A percentile compares a stretch with the other conserved stretches of the same genome.
Evolutionary conservation across 371 early-diverging fungal genomes (phyloP).

Genomic region (Lichtheimia hyalospora): DNA sequence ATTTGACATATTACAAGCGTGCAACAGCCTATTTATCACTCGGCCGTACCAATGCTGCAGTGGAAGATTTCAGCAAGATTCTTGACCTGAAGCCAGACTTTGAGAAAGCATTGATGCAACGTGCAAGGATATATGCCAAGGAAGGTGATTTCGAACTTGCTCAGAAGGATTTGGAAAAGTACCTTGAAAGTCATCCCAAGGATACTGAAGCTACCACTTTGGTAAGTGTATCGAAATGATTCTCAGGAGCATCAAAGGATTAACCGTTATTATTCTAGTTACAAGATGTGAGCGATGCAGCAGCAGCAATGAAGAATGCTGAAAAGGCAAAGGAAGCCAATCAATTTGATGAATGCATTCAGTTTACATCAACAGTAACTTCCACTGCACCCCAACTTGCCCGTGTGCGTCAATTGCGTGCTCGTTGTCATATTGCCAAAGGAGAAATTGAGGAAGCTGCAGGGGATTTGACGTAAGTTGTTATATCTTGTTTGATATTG

Average conservation of each 20-base stretch:
- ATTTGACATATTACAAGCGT: constrained; percentile 80
- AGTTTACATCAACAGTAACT: constrained; percentile 57
- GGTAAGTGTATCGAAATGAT: constrained; percentile 20
- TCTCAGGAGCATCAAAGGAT: background rate
- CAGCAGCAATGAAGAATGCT: constrained; percentile 34
- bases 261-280: constrained; percentile 21
- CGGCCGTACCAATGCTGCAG: constrained; percentile 69
- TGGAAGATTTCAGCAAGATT: constrained; percentile 78
- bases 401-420: constrained; percentile 63
- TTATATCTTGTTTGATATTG: background rate
- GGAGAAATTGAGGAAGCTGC: constrained; percentile 83
- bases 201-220: constrained; percentile 39
- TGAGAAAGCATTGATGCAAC: constrained; percentile 77
- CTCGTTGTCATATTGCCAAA: constrained; percentile 70
- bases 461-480: constrained; percentile 73
- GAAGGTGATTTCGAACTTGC: constrained; percentile 72
- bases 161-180: constrained; percentile 48
- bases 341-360: constrained; percentile 65
- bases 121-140: constrained; percentile 73
- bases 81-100: constrained; percentile 81
- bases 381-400: constrained; percentile 56
- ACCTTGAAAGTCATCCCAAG: constrained; percentile 30
- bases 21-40: constrained; percentile 83
- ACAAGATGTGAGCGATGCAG: constrained; percentile 44
- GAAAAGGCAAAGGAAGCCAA: constrained; percentile 40